These are phyloP conservation scores for Hyaloscypha variabilis DNA, from an alignment of 495 filamentous ascomycete genomes.

Conservation along the genomic window DNA sequence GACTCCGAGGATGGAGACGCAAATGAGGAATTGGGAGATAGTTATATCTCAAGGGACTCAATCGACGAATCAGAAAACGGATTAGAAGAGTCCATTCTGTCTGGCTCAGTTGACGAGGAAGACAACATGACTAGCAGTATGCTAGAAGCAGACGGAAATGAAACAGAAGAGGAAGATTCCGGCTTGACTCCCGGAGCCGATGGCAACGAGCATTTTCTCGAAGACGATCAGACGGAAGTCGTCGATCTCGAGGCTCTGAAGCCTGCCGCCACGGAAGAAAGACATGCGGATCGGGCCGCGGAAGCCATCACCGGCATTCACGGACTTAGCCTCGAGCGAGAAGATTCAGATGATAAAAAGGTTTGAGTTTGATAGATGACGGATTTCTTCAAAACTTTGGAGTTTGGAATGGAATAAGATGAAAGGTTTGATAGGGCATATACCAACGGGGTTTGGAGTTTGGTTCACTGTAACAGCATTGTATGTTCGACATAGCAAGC, in stretches of 20 bases:
- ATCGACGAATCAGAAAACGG: constrained; percentile 40
- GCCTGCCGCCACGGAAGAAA: not conserved
- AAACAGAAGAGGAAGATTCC: constrained; percentile 38
- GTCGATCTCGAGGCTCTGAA: constrained; percentile 8
- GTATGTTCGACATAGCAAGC: constrained; percentile 20
- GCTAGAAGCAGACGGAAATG: constrained; percentile 43
- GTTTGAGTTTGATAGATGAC: constrained; percentile 14
- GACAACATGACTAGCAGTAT: constrained; percentile 35
- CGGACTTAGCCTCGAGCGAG: constrained; percentile 20
- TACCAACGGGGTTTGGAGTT: constrained; percentile 19
- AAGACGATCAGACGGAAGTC: constrained; percentile 29
- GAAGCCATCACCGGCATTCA: constrained; percentile 55
- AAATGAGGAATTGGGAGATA: constrained; percentile 58
- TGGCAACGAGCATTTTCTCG: constrained; percentile 24
- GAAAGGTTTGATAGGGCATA: constrained; percentile 8
- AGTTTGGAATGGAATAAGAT: constrained; percentile 1
- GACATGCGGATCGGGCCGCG: constrained; percentile 41
- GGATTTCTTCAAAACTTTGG: constrained; percentile 8
- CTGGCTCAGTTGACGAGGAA: constrained; percentile 40
- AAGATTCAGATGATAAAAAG: constrained; percentile 23
- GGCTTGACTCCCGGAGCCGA: constrained; percentile 25
- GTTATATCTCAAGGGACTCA: constrained; percentile 61
- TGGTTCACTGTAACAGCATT: constrained; percentile 11
- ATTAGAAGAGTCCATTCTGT: constrained; percentile 38
- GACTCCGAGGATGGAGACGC: constrained; percentile 46